Percentiles rank a stretch among this genome's conserved stretches.
Evolutionary conservation across 78 protist genomes (phyloP).

Genomic region (Mantamonas sphyraenae): DNA sequence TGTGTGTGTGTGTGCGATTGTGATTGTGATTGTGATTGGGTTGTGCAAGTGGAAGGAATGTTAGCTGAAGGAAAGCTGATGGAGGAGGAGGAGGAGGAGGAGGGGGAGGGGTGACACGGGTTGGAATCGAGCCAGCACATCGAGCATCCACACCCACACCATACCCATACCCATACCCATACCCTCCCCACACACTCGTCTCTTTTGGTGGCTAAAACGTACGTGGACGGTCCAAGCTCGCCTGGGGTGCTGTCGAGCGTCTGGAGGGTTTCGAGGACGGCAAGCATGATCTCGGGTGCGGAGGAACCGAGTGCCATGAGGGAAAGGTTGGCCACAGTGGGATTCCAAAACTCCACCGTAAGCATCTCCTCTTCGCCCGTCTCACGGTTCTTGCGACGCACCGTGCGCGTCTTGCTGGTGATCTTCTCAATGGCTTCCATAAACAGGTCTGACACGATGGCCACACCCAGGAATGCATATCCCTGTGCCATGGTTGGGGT

Average conservation of each 20-base stretch:
- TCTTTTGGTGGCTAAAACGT: no score
- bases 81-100: no score
- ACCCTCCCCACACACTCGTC: no score
- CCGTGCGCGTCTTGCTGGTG: conserved; percentile 5
- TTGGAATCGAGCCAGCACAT: no score
- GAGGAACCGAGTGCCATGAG: conserved; percentile 35
- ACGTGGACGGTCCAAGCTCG: conserved; percentile 15
- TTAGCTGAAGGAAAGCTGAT: no score
- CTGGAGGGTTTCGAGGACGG: conserved; percentile 3
- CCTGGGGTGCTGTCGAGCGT: not conserved
- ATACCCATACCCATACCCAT: no score
- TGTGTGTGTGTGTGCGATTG: no score
- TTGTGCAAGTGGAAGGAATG: no score
- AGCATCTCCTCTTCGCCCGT: not conserved
- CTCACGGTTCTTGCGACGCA: not conserved
- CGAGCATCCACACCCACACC: no score
- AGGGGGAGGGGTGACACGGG: no score
- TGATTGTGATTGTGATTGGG: no score
- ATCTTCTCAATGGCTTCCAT: conserved; percentile 21
- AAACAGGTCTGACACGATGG: conserved; percentile 17
- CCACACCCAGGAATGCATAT: conserved; percentile 25
- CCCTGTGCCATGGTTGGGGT: no score
- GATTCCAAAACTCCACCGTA: conserved; percentile 32
- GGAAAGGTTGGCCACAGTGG: conserved; percentile 22
- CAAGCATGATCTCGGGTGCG: conserved; percentile 26